phyloP scores from a whole-genome alignment of 495 filamentous ascomycete species.

The Penicillium herquei region DNA sequence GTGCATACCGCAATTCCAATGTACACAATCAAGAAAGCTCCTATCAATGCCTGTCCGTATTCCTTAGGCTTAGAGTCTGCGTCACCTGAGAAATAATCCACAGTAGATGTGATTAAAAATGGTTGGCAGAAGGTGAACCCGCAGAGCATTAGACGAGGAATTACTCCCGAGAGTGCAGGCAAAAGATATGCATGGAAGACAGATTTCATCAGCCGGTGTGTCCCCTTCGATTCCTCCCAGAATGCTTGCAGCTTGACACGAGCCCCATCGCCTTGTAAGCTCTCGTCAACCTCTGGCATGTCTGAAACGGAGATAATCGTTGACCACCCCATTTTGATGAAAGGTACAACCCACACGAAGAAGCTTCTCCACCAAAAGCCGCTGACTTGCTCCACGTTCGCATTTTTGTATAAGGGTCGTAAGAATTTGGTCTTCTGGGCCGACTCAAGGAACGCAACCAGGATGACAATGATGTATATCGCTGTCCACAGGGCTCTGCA shows the following conservation, averaged over 20 bases:
- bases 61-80: constrained; percentile 24
- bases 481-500: neutral
- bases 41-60: constrained; percentile 55
- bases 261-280: neutral
- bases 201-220: constrained; percentile 14
- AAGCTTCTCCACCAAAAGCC: neutral
- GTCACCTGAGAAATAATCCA: constrained; percentile 34
- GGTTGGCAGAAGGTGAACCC: constrained; percentile 59
- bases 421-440: neutral
- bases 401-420: neutral
- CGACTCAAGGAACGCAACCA: neutral
- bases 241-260: neutral
- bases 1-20: constrained; percentile 48
- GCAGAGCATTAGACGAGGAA: constrained; percentile 48
- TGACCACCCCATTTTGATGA: neutral
- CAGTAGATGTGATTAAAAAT: constrained; percentile 52
- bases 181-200: constrained; percentile 19
- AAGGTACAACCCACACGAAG: neutral
- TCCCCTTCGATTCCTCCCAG: neutral
- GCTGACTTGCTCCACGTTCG: neutral
- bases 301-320: neutral
- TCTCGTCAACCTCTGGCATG: neutral
- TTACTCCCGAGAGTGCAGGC: constrained; percentile 38
- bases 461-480: neutral
- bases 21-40: constrained; percentile 54